Evolutionary conservation across 257 asterid genomes (phyloP).

Genomic region (Craterostigma plantagineum): DNA sequence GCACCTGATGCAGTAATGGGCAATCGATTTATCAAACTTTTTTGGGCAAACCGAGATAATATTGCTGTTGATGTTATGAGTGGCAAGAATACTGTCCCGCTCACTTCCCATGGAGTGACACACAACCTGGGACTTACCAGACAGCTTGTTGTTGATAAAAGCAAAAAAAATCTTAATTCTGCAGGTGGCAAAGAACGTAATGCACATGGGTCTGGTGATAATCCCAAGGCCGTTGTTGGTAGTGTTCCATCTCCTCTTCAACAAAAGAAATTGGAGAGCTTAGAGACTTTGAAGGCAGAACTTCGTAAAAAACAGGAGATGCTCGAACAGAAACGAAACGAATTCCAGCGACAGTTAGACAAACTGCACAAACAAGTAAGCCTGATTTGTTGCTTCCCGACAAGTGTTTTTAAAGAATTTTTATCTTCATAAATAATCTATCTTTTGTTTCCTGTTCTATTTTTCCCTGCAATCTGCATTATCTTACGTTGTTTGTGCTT

Average conservation of each 20-base stretch:
- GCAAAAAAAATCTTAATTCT: conserved; percentile 31
- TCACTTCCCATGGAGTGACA: conserved; percentile 15
- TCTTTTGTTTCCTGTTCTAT: too few species aligned
- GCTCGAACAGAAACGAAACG: conserved; percentile 87
- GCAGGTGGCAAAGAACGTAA: conserved; percentile 23
- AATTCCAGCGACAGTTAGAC: conserved; percentile 52
- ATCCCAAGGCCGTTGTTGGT: conserved; percentile 22
- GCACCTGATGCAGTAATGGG: conserved; percentile 99
- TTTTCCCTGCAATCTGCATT: too few species aligned
- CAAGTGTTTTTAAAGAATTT: background rate
- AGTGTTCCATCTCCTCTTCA: conserved; percentile 33
- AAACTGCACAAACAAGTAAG: conserved; percentile 80
- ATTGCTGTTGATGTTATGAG: conserved; percentile 40
- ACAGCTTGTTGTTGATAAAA: conserved; percentile 19
- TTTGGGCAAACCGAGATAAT: conserved; percentile 95
- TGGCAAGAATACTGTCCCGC: conserved; percentile 11
- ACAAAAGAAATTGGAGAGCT: conserved; percentile 62
- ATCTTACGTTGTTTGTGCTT: too few species aligned
- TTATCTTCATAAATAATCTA: background rate
- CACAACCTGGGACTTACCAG: conserved; percentile 18
- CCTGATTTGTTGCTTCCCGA: background rate
- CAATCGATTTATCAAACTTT: conserved; percentile 84
- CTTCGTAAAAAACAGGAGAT: conserved; percentile 93
- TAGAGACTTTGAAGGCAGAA: conserved; percentile 84
- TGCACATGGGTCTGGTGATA: conserved; percentile 16